Evolutionary conservation across 2,329 filamentous ascomycete species (phyloP).

Genomic region (Ceratocystis destructans): DNA sequence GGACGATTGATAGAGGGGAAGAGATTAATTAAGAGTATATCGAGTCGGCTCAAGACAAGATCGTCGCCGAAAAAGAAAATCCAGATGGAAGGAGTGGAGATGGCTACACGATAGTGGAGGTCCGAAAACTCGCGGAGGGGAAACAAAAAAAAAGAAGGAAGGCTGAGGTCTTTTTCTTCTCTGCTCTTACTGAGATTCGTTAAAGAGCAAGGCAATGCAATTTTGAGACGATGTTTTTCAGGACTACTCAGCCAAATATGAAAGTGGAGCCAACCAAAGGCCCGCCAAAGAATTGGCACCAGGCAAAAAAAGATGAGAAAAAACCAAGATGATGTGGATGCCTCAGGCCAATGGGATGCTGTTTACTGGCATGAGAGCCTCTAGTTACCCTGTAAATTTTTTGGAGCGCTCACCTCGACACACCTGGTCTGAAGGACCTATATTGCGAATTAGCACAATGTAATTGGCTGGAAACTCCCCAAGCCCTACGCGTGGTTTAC

Average conservation of each 20-base stretch:
- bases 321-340: constrained; percentile 8
- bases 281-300: constrained; percentile 7
- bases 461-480: constrained; percentile 14
- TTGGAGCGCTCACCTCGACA: not conserved
- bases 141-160: constrained; percentile 19
- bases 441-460: constrained; percentile 15
- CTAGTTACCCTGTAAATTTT: not conserved
- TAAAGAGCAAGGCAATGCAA: not conserved
- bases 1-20: constrained; percentile 22
- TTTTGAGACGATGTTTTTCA: constrained; percentile 15
- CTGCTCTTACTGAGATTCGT: constrained; percentile 5
- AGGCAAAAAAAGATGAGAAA: not conserved
- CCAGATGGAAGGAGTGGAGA: constrained; percentile 16
- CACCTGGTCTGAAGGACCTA: constrained; percentile 6
- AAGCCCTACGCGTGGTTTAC: constrained; percentile 12
- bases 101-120: constrained; percentile 19
- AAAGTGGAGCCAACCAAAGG: constrained; percentile 9
- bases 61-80: constrained; percentile 2
- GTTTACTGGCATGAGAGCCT: not conserved
- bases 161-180: constrained; percentile 37
- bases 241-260: not conserved
- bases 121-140: constrained; percentile 21
- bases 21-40: not conserved
- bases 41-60: not conserved
- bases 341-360: constrained; percentile 16